Evolutionary conservation across 2,329 filamentous ascomycete species (phyloP).

Genomic region (Alternaria viburni): DNA sequence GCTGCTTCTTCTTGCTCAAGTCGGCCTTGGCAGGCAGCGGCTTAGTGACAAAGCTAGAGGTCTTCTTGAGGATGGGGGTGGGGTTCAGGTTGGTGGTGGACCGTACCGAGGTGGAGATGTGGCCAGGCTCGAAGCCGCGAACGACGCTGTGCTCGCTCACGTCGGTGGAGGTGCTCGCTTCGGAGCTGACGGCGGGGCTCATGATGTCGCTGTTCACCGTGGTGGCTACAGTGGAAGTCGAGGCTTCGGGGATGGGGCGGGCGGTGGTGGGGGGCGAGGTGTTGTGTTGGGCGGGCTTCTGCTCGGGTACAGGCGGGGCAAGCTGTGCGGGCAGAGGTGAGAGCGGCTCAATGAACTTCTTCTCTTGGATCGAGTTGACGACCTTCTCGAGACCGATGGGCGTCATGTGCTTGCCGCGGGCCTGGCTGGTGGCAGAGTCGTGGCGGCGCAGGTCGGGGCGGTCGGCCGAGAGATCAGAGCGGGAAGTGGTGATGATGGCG

Average conservation of each 20-base stretch:
- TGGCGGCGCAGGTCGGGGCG: slow-evolving; percentile 72
- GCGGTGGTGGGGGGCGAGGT: slow-evolving; percentile 51
- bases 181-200: slow-evolving; percentile 57
- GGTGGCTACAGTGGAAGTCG: slow-evolving; percentile 61
- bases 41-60: slow-evolving; percentile 39
- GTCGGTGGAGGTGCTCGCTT: slow-evolving; percentile 68
- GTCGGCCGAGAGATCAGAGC: slow-evolving; percentile 58
- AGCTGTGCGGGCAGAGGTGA: slow-evolving; percentile 54
- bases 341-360: slow-evolving; percentile 69
- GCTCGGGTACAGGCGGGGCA: slow-evolving; percentile 24
- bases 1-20: slow-evolving; percentile 68
- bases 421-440: slow-evolving; percentile 73
- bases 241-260: slow-evolving; percentile 63
- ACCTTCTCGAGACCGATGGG: slow-evolving; percentile 92
- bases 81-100: slow-evolving; percentile 65
- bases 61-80: slow-evolving; percentile 66
- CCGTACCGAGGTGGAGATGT: slow-evolving; percentile 71
- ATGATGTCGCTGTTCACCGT: slow-evolving; percentile 50
- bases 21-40: slow-evolving; percentile 39
- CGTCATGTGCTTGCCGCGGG: slow-evolving; percentile 86
- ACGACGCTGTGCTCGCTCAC: slow-evolving; percentile 73
- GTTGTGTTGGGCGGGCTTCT: slow-evolving; percentile 16
- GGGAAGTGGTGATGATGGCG: slow-evolving; percentile 55
- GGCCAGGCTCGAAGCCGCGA: slow-evolving; percentile 82
- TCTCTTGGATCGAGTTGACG: slow-evolving; percentile 89